Conservation (phyloP, 2,329 filamentous ascomycete genomes). For the Hirsutella minnesotensis region DNA sequence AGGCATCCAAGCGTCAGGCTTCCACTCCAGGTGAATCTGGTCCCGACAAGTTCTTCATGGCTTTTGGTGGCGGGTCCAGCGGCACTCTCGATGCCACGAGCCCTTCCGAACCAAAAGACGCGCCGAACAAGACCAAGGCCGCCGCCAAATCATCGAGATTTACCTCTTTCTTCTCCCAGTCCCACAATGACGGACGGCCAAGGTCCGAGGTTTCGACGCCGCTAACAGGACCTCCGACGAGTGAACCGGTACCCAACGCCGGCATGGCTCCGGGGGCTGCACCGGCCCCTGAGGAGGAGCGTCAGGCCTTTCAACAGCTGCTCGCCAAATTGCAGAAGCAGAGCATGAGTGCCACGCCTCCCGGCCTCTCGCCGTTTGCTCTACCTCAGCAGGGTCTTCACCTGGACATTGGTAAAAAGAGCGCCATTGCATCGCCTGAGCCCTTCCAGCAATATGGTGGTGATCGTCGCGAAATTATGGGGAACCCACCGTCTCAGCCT, state of each 20-base stretch:
- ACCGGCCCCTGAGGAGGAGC: slow-evolving; percentile 50
- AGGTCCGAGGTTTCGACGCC: slow-evolving; percentile 37
- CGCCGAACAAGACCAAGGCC: slow-evolving; percentile 40
- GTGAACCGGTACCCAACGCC: slow-evolving; percentile 1
- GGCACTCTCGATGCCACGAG: slow-evolving; percentile 35
- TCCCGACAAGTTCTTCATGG: slow-evolving; percentile 67
- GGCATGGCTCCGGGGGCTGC: slow-evolving; percentile 2
- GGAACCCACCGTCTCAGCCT: slow-evolving; percentile 25
- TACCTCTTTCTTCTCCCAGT: slow-evolving; percentile 58
- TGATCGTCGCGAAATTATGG: slow-evolving; percentile 32
- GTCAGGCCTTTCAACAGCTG: slow-evolving; percentile 74
- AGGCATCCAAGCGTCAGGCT: slow-evolving; percentile 40
- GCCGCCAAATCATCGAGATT: slow-evolving; percentile 67
- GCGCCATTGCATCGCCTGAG: slow-evolving; percentile 32
- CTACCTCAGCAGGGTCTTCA: slow-evolving; percentile 23
- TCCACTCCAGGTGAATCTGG: slow-evolving; percentile 53
- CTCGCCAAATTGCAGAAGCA: slow-evolving; percentile 67
- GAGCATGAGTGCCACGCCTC: slow-evolving; percentile 32
- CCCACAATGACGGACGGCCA: slow-evolving; percentile 37
- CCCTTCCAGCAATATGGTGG: slow-evolving; percentile 34
- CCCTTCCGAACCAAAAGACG: slow-evolving; percentile 34
- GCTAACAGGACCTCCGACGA: slow-evolving; percentile 18
- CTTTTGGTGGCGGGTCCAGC: slow-evolving; percentile 31
- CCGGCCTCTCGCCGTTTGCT: slow-evolving; percentile 29
- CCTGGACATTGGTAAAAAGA: slow-evolving; percentile 19